These are phyloP conservation scores for Escallonia herrerae DNA, from an alignment of 129 eudicot genomes.

Conservation along the genomic window DNA sequence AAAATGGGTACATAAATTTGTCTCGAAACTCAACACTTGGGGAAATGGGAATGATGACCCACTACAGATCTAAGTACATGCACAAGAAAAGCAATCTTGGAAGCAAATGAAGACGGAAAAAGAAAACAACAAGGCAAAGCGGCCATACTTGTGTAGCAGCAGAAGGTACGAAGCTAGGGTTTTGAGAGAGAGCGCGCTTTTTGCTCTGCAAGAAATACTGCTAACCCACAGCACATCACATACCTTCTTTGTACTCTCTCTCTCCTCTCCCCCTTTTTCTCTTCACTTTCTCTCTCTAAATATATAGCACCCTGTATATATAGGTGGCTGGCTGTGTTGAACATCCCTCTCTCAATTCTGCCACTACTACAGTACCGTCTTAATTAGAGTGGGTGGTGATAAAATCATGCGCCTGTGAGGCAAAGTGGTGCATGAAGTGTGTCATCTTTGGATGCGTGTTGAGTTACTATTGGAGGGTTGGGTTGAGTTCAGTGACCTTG, in stretches of 20 bases:
- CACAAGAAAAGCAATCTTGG: neutral
- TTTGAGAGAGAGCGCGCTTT: slow-evolving; percentile 16
- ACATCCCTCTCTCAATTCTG: slow-evolving; percentile 1
- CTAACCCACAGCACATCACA: slow-evolving; percentile 2
- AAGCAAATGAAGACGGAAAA: neutral
- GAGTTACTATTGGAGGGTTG: neutral
- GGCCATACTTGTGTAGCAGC: slow-evolving; percentile 11
- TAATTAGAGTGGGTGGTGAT: neutral
- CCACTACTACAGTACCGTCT: slow-evolving; percentile 5
- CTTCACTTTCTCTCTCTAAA: neutral
- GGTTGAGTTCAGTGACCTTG: neutral
- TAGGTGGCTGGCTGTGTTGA: slow-evolving; percentile 5
- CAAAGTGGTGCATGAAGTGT: neutral
- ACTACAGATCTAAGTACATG: slow-evolving; percentile 28
- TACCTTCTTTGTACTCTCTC: slow-evolving; percentile 12
- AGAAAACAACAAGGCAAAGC: neutral
- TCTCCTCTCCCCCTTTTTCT: neutral
- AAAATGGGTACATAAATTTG: neutral
- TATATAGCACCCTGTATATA: slow-evolving; percentile 3
- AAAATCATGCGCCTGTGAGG: slow-evolving; percentile 2
- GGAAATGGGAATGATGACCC: neutral
- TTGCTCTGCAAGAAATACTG: neutral
- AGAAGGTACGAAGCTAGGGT: slow-evolving; percentile 30
- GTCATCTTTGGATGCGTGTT: slow-evolving; percentile 2
- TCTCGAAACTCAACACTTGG: neutral